phyloP scores from a whole-genome alignment of 2,329 filamentous ascomycete genomes.

The Penicillium sp. region DNA sequence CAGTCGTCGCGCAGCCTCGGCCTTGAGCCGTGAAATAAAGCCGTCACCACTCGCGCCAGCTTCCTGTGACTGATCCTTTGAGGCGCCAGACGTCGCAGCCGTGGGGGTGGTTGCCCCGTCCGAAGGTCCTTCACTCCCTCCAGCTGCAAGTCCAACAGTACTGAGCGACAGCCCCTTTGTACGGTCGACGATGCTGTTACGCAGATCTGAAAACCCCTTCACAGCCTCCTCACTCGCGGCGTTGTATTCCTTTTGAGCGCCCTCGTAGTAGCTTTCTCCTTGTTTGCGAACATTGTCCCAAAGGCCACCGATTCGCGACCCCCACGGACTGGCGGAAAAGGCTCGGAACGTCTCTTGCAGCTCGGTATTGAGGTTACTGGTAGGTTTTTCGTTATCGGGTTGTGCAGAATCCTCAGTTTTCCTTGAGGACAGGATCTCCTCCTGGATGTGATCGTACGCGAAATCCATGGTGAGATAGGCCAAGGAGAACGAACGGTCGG shows the following conservation, averaged over 20 bases:
- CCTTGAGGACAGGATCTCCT: slow-evolving; percentile 62
- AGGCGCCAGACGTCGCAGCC: slow-evolving; percentile 16
- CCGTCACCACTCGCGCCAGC: slow-evolving; percentile 45
- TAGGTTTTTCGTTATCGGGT: slow-evolving; percentile 27
- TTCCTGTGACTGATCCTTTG: slow-evolving; percentile 19
- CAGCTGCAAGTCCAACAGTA: slow-evolving; percentile 21
- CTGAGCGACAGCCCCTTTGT: slow-evolving; percentile 68
- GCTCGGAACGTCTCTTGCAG: slow-evolving; percentile 94
- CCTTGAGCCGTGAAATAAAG: slow-evolving; percentile 68
- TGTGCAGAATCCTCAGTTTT: slow-evolving; percentile 44
- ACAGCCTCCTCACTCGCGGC: slow-evolving; percentile 74
- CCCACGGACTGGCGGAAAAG: slow-evolving; percentile 88
- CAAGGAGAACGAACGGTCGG: slow-evolving; percentile 4
- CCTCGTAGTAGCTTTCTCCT: slow-evolving; percentile 83
- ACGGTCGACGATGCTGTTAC: slow-evolving; percentile 61
- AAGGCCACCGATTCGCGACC: slow-evolving; percentile 77
- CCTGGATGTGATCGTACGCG: slow-evolving; percentile 93
- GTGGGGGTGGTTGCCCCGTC: slow-evolving; percentile 28
- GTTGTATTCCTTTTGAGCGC: slow-evolving; percentile 72
- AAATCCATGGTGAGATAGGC: slow-evolving; percentile 65
- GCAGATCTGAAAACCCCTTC: slow-evolving; percentile 69
- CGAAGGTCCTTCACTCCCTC: slow-evolving; percentile 19
- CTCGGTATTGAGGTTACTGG: slow-evolving; percentile 68
- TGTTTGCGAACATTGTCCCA: slow-evolving; percentile 91
- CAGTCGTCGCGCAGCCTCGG: slow-evolving; percentile 73